These are phyloP conservation scores for Penicillium frequentans DNA, from an alignment of 2,329 filamentous ascomycete species.

Conservation along the genomic window DNA sequence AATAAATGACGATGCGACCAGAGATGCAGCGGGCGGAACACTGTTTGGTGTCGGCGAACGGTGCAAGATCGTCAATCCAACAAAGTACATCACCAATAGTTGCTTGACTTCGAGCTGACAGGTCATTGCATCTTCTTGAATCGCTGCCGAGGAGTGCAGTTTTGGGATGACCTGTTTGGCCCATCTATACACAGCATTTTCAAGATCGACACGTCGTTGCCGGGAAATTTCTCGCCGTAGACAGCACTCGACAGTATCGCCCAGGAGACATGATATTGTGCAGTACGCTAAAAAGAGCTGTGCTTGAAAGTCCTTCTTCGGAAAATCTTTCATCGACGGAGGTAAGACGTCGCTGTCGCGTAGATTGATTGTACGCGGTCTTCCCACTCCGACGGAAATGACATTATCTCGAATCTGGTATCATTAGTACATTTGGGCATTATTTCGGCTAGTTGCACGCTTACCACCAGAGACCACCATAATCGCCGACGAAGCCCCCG, in stretches of 20 bases:
- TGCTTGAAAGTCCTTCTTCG: slow-evolving; percentile 24
- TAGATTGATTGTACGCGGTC: slow-evolving; percentile 43
- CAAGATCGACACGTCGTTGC: slow-evolving; percentile 32
- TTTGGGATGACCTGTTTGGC: slow-evolving; percentile 34
- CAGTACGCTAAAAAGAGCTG: slow-evolving; percentile 42
- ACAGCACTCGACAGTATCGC: slow-evolving; percentile 43
- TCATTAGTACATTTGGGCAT: background rate
- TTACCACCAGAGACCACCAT: slow-evolving; percentile 48
- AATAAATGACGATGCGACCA: slow-evolving; percentile 44
- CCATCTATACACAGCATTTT: slow-evolving; percentile 43
- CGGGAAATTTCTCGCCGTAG: slow-evolving; percentile 34
- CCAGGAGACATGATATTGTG: slow-evolving; percentile 41
- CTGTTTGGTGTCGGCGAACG: slow-evolving; percentile 31
- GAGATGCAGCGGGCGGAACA: slow-evolving; percentile 36
- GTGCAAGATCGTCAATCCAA: slow-evolving; percentile 40
- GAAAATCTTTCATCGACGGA: slow-evolving; percentile 38
- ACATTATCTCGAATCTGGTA: slow-evolving; percentile 39
- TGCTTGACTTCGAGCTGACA: slow-evolving; percentile 38
- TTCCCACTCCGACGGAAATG: slow-evolving; percentile 43
- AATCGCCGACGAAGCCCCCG: slow-evolving; percentile 40
- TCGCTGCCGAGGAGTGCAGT: slow-evolving; percentile 13
- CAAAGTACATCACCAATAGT: slow-evolving; percentile 40
- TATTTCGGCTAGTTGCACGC: slow-evolving; percentile 2
- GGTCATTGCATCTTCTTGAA: slow-evolving; percentile 17
- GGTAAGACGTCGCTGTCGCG: slow-evolving; percentile 41